Evolutionary conservation across 2,329 filamentous ascomycete species (phyloP), one percentile per base, ranked within the genome.

Genomic region (Penicillium sp.): DNA sequence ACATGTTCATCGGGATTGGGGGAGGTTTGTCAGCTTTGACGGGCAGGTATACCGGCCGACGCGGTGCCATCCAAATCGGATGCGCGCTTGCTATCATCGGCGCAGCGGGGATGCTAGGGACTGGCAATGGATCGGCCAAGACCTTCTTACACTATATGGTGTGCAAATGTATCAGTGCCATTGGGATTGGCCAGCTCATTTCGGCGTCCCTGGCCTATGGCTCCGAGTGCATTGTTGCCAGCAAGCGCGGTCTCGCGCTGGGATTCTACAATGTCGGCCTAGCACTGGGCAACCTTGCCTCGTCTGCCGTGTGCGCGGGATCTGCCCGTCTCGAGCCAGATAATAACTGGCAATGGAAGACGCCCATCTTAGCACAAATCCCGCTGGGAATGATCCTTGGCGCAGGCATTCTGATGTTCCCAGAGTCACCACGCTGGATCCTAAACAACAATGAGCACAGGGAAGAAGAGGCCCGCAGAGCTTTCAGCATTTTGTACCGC

Each of bases 311-410:
- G 2, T 72, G 70, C 54, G 64, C 66, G 3, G 70, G 65, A 4
- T 70, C 70, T 25, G 64, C 69, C 0, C 61, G 58, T 37, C 58
- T 71, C 4, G 63, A 69, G 28, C 52, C 66, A 1, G 53, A 31
- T 0, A 73, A 66, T 43, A 63, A 73, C 20, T 70, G 69, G 68
- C 64, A 70, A 8, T 73, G 71, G 71, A 69, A 71, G 51, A 71
- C 66, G 4, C 70, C 70, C 0, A 73, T 73, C 17, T 50, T 72
- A 8, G 70, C 68, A 14, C 71, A 73, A 52, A 71, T 73, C 31
- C 71, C 71, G 0, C 11, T 72, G 4, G 69, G 66, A 0, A 43
- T 71, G 12, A 57, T 71, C 31, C 62, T 73, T 0, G 66, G 66
- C 15, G 64, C 60, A n/a, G 66, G 67, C 0, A 68, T 69, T 7